Evolutionary conservation across 192 early-diverging fungal genomes (phyloP), one percentile per base, ranked within the genome.

Genomic region (Mortierella alpina): DNA sequence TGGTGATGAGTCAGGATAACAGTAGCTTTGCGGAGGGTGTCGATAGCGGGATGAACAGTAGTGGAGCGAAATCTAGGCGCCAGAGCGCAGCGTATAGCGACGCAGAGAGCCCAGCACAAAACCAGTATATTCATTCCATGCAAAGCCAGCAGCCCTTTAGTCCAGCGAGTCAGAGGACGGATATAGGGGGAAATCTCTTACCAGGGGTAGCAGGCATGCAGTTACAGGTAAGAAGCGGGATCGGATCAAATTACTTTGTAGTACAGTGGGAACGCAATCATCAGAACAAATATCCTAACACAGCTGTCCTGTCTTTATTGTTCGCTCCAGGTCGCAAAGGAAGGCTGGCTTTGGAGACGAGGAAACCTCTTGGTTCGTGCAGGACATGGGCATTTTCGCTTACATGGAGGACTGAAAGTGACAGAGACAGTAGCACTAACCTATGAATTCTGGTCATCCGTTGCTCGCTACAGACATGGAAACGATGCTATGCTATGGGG

Each of bases 321-420:
- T 23, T 56, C 22, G 0, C 6, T 40, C 18, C 66, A 87, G 86
- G 59, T 87, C 50, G 85, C 85, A 58, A 86, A 73, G 57, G 87
- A 86, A 80, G 87, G 87, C 39, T 88, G 87, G 87, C 50, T 88
- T 6, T 86, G 77, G 64, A 75, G 76, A 61, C 71, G 83, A n/a
- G 81, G 76, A 23, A 83, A 82, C 63, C 59, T 87, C 5, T 62
- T 87, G 84, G 86, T 87, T 70, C 59, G 74, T 55, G 9, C 4
- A 31, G 17, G 49, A 51, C 49, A 39, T 66, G 12, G 13, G 12
- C 10, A 50, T n/a, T 11, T 46, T 64, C 17, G 6, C 7, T 50
- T 17, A 50, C 7, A 46, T 7, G 22, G 20, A 14, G 40, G 6
- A 40, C 22, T 2, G 42, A 17, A 11, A 14, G 41, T 2, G 41